Percentiles rank a stretch among this genome's conserved stretches.
These are phyloP conservation scores for Sindora glabra DNA, from an alignment of 306 rosid genomes.

Conservation along the genomic window DNA sequence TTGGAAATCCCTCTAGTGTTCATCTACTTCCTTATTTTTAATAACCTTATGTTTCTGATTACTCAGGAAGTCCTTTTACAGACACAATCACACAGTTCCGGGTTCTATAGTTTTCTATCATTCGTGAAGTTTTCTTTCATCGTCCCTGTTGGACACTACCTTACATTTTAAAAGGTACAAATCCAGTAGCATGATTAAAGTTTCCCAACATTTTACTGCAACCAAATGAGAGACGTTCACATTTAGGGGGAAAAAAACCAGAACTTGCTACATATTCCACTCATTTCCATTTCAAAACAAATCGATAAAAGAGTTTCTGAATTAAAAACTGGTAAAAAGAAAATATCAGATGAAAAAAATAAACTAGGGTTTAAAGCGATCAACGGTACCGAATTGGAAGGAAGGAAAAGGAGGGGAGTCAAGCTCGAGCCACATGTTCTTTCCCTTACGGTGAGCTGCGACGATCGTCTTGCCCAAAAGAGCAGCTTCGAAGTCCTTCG, in stretches of 20 bases:
- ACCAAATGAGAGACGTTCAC: too few species aligned
- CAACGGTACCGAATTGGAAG: slow-evolving; percentile 70
- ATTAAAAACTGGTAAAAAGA: background rate
- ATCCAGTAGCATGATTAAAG: background rate
- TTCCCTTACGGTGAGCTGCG: slow-evolving; percentile 84
- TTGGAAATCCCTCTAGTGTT: too few species aligned
- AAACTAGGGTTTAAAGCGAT: slow-evolving; percentile 24
- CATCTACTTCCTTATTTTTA: too few species aligned
- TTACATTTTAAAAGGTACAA: background rate
- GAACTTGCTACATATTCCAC: too few species aligned
- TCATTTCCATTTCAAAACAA: background rate
- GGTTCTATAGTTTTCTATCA: too few species aligned
- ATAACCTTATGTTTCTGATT: too few species aligned
- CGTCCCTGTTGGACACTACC: too few species aligned
- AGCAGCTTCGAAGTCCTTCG: slow-evolving; percentile 64
- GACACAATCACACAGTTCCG: background rate
- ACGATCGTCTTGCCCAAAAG: slow-evolving; percentile 63
- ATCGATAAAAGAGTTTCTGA: background rate
- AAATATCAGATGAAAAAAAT: background rate
- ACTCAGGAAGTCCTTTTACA: background rate
- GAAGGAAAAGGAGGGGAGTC: slow-evolving; percentile 93
- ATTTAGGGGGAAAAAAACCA: too few species aligned
- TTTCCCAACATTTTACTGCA: background rate
- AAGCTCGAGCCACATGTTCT: slow-evolving; percentile 83
- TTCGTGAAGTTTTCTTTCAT: background rate